Base-by-base conservation (phyloP, 2,329 filamentous ascomycete genomes). In the Fusarium irregulare region DNA sequence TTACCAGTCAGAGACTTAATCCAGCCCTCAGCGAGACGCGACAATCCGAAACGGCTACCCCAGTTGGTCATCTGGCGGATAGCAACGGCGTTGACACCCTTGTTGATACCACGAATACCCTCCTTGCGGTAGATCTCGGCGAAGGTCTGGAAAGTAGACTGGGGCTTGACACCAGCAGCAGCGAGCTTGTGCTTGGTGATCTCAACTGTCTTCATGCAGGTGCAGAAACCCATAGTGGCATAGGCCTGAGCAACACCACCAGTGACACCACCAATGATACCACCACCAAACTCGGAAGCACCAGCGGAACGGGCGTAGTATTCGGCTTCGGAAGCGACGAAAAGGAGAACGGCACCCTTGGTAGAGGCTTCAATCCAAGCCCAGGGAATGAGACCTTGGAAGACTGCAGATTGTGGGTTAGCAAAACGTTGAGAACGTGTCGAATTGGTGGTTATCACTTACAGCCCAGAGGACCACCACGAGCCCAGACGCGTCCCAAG, bases 311-410 rank as follows among this genome's bases (percentile, higher is more conserved):
- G 93, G 76, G 94, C 95, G 80, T 96, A 93, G 88, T 92, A 99
- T 83, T 99, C 96, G 83, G 94, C 95, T 85, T 99, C 96, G 77
- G 95, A 97, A 74, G 96, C 96, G 81, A 99, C 95, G 85, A 99
- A 99, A 82, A 99, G 93, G 79, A 99, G 92, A 76, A 99, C 96
- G 77, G 96, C 96, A 81, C 96, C 96, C 86, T 99, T 99, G 84
- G 96, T 98, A 79, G 95, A 98, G 80, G 96, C 96, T 89, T 99
- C 96, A 85, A 99, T 98, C 96, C 96, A 99, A 83, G 96, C 96
- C 95, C 95, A 98, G 72, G 96, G 96, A 81, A 99, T 98, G 77
- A 99, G 92, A 83, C 96, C 96, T 87, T 99, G 96, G 88, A 98
- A 99, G 87, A 98, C 95, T 98, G n/a, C n/a, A 73, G 45, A 40